These are phyloP conservation scores for Amaranthus cruentus DNA, from an alignment of 148 eudicot species.

Conservation along the genomic window DNA sequence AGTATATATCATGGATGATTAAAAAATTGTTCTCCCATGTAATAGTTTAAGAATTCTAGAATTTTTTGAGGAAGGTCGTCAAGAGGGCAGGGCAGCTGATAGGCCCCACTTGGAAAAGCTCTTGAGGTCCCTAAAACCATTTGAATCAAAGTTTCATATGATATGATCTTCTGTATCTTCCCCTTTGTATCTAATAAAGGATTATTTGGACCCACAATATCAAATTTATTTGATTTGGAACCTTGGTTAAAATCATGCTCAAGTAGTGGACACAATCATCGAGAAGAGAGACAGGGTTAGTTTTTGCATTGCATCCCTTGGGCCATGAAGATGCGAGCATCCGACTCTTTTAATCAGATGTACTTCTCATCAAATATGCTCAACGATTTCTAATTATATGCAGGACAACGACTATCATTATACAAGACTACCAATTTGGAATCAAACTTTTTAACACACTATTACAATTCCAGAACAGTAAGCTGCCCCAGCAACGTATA, in stretches of 20 bases:
- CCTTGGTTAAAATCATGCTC: conserved; percentile 19
- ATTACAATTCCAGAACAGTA: background rate
- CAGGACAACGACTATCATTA: background rate
- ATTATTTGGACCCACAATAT: conserved; percentile 17
- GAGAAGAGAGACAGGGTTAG: conserved; percentile 6
- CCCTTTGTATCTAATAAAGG: conserved; percentile 12
- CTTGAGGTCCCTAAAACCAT: conserved; percentile 12
- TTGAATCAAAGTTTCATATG: conserved; percentile 12
- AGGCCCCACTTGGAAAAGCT: conserved; percentile 11
- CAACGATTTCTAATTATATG: background rate
- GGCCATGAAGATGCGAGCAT: background rate
- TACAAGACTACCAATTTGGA: too few species aligned
- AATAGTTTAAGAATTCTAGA: background rate
- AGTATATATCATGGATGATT: conserved; percentile 15
- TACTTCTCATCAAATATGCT: background rate
- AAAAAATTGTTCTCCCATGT: conserved; percentile 6
- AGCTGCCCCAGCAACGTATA: background rate
- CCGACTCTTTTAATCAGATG: background rate
- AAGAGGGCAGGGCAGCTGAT: conserved; percentile 13
- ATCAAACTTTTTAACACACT: background rate
- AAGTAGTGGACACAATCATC: conserved; percentile 1
- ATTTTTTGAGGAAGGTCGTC: background rate
- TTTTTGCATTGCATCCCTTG: conserved; percentile 6
- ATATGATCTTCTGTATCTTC: conserved; percentile 5
- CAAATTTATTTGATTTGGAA: background rate